Evolutionary conservation across 2,329 filamentous ascomycete species (phyloP).

Genomic region (Fusarium albosuccineum): DNA sequence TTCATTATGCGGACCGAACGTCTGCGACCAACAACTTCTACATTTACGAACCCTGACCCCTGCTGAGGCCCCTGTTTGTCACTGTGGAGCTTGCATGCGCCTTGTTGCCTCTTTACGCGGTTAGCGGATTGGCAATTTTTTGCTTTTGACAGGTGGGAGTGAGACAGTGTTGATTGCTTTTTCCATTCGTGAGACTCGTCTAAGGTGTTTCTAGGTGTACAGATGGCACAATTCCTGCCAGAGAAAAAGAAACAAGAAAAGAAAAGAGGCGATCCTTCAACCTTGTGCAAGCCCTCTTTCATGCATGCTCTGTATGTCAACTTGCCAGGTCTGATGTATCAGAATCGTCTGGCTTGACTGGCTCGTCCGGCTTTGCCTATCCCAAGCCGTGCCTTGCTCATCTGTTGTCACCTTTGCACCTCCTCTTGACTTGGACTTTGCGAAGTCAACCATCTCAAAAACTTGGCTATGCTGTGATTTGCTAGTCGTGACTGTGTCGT

Average conservation of each 20-base stretch:
- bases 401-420: background rate
- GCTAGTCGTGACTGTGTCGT: constrained; percentile 10
- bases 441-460: constrained; percentile 35
- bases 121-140: too few relatives aligned
- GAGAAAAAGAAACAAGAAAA: background rate
- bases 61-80: background rate
- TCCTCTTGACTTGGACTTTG: background rate
- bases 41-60: background rate
- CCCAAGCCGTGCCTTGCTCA: constrained; percentile 24
- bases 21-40: too few relatives aligned
- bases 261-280: background rate
- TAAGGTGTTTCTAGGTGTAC: background rate
- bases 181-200: background rate
- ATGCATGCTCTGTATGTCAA: constrained; percentile 42
- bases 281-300: constrained; percentile 2
- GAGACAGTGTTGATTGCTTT: background rate
- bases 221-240: background rate
- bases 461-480: constrained; percentile 26
- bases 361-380: constrained; percentile 39
- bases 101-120: background rate
- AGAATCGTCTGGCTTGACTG: constrained; percentile 48
- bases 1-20: too few relatives aligned
- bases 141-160: too few relatives aligned
- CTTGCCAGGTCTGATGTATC: constrained; percentile 48
- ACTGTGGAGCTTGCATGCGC: background rate